Evolutionary conservation across 2,329 filamentous ascomycete genomes (phyloP).

Genomic region (Hypocrella siamensis): DNA sequence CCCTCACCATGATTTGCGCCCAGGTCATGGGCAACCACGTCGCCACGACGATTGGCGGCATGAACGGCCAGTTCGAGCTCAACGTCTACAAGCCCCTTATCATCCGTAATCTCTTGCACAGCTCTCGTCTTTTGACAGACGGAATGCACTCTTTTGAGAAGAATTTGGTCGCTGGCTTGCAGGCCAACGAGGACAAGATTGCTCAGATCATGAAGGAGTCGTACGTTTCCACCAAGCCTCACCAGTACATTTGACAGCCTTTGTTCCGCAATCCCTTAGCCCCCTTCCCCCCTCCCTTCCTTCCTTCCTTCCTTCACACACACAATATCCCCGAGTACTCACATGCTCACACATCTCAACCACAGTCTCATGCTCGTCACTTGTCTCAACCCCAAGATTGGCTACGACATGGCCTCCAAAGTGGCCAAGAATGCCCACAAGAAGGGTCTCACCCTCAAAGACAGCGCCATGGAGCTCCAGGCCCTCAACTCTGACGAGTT

Average conservation of each 20-base stretch:
- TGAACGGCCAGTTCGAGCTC: conserved; percentile 96
- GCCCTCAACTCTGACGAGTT: conserved; percentile 82
- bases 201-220: conserved; percentile 82
- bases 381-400: conserved; percentile 93
- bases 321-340: too few relatives aligned
- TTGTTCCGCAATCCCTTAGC: conserved; percentile 2
- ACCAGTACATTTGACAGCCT: too few relatives aligned
- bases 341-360: too few relatives aligned
- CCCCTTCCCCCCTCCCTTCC: background rate
- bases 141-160: conserved; percentile 92
- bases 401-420: conserved; percentile 93
- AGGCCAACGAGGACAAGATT: conserved; percentile 92
- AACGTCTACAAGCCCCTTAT: conserved; percentile 98
- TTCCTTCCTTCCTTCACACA: background rate
- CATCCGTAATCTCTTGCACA: conserved; percentile 91
- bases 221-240: conserved; percentile 32
- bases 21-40: conserved; percentile 98
- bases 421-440: conserved; percentile 98
- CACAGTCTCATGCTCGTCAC: conserved; percentile 89
- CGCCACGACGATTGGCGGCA: conserved; percentile 82
- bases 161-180: conserved; percentile 74
- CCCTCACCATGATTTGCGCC: conserved; percentile 90
- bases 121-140: conserved; percentile 72
- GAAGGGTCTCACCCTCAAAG: conserved; percentile 87
- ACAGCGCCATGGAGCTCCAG: conserved; percentile 85